Conservation (phyloP, 2,329 filamentous ascomycete genomes). For the Aureobasidium pullulans region DNA sequence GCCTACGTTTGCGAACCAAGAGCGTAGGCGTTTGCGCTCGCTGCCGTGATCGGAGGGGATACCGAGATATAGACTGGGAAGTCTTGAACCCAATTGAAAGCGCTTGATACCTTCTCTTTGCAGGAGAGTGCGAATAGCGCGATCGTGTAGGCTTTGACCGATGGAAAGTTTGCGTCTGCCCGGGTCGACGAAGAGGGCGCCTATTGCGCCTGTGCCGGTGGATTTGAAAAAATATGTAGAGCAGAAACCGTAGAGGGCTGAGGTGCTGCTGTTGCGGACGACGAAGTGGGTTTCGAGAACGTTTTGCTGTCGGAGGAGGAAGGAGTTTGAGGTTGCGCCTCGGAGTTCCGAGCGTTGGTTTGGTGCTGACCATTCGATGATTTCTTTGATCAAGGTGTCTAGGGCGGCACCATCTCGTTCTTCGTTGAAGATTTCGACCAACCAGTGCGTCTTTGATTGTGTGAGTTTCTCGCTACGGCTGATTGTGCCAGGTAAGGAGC, state of each 20-base stretch:
- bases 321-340: slow-evolving; percentile 63
- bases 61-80: slow-evolving; percentile 81
- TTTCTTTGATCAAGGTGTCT: slow-evolving; percentile 63
- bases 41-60: slow-evolving; percentile 62
- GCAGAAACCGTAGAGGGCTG: slow-evolving; percentile 85
- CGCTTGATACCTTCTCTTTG: slow-evolving; percentile 67
- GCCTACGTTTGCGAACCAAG: slow-evolving; percentile 83
- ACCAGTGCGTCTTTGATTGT: slow-evolving; percentile 89
- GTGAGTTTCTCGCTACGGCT: slow-evolving; percentile 80
- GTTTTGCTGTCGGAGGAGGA: slow-evolving; percentile 62
- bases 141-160: slow-evolving; percentile 78
- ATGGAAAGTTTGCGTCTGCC: slow-evolving; percentile 71
- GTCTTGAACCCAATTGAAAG: slow-evolving; percentile 71
- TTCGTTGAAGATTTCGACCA: slow-evolving; percentile 81
- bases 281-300: slow-evolving; percentile 83
- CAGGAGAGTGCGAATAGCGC: slow-evolving; percentile 68
- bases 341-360: slow-evolving; percentile 62
- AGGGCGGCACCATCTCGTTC: slow-evolving; percentile 68
- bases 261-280: slow-evolving; percentile 86
- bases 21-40: slow-evolving; percentile 54
- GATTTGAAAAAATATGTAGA: slow-evolving; percentile 73
- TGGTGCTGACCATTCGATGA: slow-evolving; percentile 59
- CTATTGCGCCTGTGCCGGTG: slow-evolving; percentile 68
- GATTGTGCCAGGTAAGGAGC: slow-evolving; percentile 60
- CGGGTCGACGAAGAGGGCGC: slow-evolving; percentile 84